Evolutionary conservation across 2,329 filamentous ascomycete genomes (phyloP), one percentile per base, ranked within the genome.

Genomic region (Claviceps quebecensis): DNA sequence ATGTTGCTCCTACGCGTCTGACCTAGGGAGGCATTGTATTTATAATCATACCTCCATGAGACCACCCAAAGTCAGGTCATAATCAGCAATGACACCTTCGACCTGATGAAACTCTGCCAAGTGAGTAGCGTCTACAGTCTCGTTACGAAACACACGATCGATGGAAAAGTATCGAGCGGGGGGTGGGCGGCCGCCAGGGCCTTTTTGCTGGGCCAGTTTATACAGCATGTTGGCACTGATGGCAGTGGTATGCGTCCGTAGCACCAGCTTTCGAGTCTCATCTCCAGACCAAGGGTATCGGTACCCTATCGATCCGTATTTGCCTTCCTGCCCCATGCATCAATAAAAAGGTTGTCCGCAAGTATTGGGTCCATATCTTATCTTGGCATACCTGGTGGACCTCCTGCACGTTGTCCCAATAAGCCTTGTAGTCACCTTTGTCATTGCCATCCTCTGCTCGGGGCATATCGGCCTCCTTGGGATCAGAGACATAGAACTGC

Each of bases 61-160:
- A 46, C 90, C 93, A 58, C 93, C 93, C 17, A 97, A 78, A 0
- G 91, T 94, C 56, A 98, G 76, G 38, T 85, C 86, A 67, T 95
- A 97, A 70, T 98, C 93, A 26, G 93, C 93, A 70, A 98, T 97
- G 48, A 98, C 91, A 69, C 93, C 93, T 71, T 98, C 93, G 37
- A 97, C 87, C 67, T 98, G 93, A 72, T 98, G 93, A 77, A 98
- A 98, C 69, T 98, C 93, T 40, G 89, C 90, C 63, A 98, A 71
- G 74, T 98, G 93, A 8, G 93, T 98, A 14, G 90, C 90, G 63
- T 98, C 93, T 53, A 98, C 90, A 2, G 88, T 88, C 71, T 98
- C 93, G 69, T 98, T 98, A 58, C 88, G 82, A 83, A 98, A 98
- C 55, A 98, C 93, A 51, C 93, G 83, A 70, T 98, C 93, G 65